Percentiles rank a stretch among this genome's conserved stretches.
phyloP scores from a whole-genome alignment of 148 eudicot genomes.

The Polygonum maritimum region DNA sequence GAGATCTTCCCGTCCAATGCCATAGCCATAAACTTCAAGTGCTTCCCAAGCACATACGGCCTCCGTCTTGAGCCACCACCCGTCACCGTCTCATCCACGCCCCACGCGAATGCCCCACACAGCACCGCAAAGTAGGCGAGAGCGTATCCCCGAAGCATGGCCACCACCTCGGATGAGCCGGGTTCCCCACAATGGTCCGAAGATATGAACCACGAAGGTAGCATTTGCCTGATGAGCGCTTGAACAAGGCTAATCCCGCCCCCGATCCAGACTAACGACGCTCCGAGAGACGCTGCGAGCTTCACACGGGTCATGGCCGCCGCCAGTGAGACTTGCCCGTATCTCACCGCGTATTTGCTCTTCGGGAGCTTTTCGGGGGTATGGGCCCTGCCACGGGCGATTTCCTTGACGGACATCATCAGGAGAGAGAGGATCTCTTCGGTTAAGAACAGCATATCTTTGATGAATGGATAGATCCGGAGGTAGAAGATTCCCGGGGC shows the following conservation, averaged over 20 bases:
- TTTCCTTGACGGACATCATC: constrained; percentile 66
- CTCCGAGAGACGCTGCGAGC: constrained; percentile 74
- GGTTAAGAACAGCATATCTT: constrained; percentile 50
- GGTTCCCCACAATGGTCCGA: constrained; percentile 19
- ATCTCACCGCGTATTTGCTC: constrained; percentile 1
- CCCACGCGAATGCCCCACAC: constrained; percentile 81
- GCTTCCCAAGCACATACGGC: constrained; percentile 40
- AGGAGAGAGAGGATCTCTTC: constrained; percentile 68
- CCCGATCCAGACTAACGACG: constrained; percentile 72
- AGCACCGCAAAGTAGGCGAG: constrained; percentile 76
- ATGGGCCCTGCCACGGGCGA: constrained; percentile 19
- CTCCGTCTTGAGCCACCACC: constrained; percentile 38
- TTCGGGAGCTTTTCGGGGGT: neutral
- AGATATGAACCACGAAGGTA: constrained; percentile 91
- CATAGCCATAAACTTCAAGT: constrained; percentile 62
- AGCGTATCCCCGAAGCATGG: constrained; percentile 72
- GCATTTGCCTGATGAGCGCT: constrained; percentile 51
- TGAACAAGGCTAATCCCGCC: constrained; percentile 71
- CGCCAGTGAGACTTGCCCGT: constrained; percentile 60
- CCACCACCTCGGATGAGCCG: constrained; percentile 22
- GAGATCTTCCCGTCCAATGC: constrained; percentile 76
- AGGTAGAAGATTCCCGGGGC: constrained; percentile 91
- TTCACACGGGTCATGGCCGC: constrained; percentile 69
- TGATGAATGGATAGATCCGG: constrained; percentile 54
- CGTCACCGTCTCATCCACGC: constrained; percentile 33